These are phyloP conservation scores for Solanum stenotomum DNA, from an alignment of 257 asterid genomes.

Conservation along the genomic window DNA sequence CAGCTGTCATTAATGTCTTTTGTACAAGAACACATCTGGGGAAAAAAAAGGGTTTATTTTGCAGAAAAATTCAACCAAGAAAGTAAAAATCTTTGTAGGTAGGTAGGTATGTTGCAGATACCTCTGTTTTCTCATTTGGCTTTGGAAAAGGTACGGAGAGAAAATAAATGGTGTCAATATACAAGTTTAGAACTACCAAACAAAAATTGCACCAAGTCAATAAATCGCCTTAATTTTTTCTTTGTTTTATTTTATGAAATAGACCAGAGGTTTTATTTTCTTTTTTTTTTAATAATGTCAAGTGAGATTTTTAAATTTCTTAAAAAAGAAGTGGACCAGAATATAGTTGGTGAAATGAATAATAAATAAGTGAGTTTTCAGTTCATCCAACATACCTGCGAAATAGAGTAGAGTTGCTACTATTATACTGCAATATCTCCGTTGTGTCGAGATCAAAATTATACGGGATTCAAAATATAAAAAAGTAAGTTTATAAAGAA, in stretches of 20 bases:
- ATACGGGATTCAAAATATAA: too few relatives aligned
- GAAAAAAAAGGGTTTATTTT: not conserved
- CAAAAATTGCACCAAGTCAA: not conserved
- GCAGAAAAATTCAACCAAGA: not conserved
- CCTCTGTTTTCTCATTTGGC: not conserved
- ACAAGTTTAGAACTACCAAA: not conserved
- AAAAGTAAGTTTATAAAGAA: too few relatives aligned
- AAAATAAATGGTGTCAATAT: not conserved
- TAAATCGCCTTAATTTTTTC: not conserved
- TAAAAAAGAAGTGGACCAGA: not conserved
- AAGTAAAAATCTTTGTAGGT: not conserved
- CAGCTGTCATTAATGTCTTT: not conserved
- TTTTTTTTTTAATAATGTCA: not conserved
- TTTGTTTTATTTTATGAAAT: not conserved
- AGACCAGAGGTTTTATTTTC: not conserved
- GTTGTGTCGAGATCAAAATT: too few relatives aligned
- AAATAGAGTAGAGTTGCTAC: not conserved
- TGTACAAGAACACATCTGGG: not conserved
- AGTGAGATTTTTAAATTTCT: not conserved
- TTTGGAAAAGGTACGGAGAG: not conserved
- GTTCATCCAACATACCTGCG: not conserved
- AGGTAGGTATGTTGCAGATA: not conserved
- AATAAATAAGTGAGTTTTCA: not conserved
- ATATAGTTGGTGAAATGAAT: not conserved
- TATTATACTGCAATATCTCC: not conserved